Conservation (phyloP, 129 eudicot genomes). For the Saussurea involucrata region DNA sequence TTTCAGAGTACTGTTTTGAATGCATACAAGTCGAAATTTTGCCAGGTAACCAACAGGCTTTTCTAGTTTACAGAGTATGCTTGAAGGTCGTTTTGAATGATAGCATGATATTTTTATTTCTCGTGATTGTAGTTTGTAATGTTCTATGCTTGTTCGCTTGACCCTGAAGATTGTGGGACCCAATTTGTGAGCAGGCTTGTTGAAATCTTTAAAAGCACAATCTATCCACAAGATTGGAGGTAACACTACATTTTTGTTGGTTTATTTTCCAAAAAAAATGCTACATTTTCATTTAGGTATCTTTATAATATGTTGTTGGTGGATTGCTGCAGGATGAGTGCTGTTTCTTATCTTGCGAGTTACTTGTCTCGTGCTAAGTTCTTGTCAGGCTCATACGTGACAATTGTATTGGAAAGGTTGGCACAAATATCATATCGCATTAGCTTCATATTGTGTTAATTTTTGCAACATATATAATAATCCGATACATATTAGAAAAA, state of each 20-base stretch:
- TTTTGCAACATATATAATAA: background rate
- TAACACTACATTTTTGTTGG: conserved; percentile 24
- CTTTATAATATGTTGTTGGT: conserved; percentile 15
- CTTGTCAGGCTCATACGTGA: conserved; percentile 42
- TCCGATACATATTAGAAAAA: background rate
- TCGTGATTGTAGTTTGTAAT: conserved; percentile 74
- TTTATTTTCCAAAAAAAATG: no score
- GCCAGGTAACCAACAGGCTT: conserved; percentile 53
- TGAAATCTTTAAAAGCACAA: conserved; percentile 40
- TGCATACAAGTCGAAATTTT: conserved; percentile 85
- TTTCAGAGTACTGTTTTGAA: conserved; percentile 72
- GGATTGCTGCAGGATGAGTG: conserved; percentile 86
- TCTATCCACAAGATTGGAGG: conserved; percentile 63
- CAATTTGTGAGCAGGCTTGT: conserved; percentile 57
- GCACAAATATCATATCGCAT: background rate
- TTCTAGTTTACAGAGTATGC: background rate
- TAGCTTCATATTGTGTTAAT: background rate
- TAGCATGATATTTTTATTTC: background rate
- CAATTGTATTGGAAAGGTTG: conserved; percentile 60
- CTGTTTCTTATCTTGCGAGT: conserved; percentile 91
- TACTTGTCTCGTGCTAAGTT: conserved; percentile 90
- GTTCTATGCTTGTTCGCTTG: conserved; percentile 91
- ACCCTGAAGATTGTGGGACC: conserved; percentile 75
- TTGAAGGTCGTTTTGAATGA: background rate
- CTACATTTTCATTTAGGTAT: background rate